These are phyloP conservation scores for Saccharomyces hybrid DNA, from an alignment of 1,139 yeast species.

Conservation along the genomic window DNA sequence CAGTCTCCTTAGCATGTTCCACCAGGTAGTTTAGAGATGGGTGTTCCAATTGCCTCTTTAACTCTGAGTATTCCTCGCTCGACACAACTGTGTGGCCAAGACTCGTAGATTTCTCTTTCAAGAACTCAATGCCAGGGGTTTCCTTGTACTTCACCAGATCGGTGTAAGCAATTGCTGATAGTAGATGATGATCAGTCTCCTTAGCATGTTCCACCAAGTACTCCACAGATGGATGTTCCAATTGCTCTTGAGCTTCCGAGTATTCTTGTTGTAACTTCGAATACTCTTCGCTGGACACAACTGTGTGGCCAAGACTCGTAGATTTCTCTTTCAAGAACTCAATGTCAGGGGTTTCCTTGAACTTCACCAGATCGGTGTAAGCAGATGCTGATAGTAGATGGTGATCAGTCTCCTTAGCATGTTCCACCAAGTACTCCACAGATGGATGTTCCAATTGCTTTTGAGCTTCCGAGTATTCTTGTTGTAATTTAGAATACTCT, in stretches of 20 bases:
- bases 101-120: conserved; percentile 33
- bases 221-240: conserved; percentile 7
- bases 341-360: conserved; percentile 4
- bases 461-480: conserved; percentile 7
- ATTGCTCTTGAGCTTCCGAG: conserved; percentile 3
- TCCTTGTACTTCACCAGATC: conserved; percentile 15
- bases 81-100: conserved; percentile 1
- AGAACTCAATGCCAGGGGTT: conserved; percentile 28
- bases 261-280: conserved; percentile 8
- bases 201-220: conserved; percentile 8
- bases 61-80: not conserved
- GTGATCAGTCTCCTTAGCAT: conserved; percentile 1
- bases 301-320: not conserved
- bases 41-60: not conserved
- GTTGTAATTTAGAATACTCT: conserved; percentile 6
- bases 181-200: too few species aligned
- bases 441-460: conserved; percentile 2
- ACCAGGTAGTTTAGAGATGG: not conserved
- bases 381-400: conserved; percentile 2
- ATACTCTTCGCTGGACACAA: conserved; percentile 2
- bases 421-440: conserved; percentile 8
- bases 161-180: not conserved
- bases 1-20: conserved; percentile 5
- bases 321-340: conserved; percentile 9
- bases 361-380: conserved; percentile 4